phyloP scores from a whole-genome alignment of 1,284 basidiomycete species.

The Ganoderma resinaceum region DNA sequence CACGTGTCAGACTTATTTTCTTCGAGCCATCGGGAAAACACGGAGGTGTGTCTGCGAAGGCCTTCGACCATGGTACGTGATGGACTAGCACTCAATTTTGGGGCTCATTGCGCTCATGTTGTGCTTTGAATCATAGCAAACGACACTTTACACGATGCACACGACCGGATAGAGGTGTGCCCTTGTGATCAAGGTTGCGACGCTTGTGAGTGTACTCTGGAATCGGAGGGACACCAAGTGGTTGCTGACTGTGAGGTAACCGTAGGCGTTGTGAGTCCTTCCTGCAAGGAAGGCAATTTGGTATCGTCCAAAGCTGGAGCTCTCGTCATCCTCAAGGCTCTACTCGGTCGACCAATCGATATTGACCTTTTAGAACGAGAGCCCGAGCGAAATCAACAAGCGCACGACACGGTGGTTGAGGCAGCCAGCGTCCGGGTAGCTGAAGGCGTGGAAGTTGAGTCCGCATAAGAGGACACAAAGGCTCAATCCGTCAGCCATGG shows the following conservation, averaged over 20 bases:
- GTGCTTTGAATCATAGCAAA: constrained; percentile 45
- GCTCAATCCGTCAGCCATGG: constrained; percentile 4
- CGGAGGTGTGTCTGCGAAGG: constrained; percentile 78
- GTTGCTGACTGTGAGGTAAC: constrained; percentile 2
- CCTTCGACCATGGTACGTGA: constrained; percentile 84
- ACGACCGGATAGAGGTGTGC: constrained; percentile 71
- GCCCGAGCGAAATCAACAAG: constrained; percentile 29
- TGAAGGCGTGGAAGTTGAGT: constrained; percentile 60
- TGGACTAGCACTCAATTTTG: not conserved
- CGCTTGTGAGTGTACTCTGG: constrained; percentile 59
- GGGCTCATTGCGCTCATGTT: not conserved
- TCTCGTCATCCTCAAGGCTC: constrained; percentile 64
- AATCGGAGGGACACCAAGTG: not conserved
- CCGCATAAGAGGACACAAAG: constrained; percentile 28
- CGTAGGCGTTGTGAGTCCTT: constrained; percentile 67
- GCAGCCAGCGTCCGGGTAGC: constrained; percentile 55
- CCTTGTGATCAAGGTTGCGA: constrained; percentile 77
- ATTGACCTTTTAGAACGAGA: constrained; percentile 46
- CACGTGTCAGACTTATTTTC: constrained; percentile 73
- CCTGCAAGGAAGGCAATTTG: constrained; percentile 71
- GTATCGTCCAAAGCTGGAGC: constrained; percentile 81
- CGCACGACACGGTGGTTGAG: constrained; percentile 58
- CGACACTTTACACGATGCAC: constrained; percentile 70
- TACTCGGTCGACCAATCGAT: constrained; percentile 64
- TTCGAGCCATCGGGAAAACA: constrained; percentile 80